phyloP scores from a whole-genome alignment of 148 eudicot genomes.

The Fagopyrum esculentum region DNA sequence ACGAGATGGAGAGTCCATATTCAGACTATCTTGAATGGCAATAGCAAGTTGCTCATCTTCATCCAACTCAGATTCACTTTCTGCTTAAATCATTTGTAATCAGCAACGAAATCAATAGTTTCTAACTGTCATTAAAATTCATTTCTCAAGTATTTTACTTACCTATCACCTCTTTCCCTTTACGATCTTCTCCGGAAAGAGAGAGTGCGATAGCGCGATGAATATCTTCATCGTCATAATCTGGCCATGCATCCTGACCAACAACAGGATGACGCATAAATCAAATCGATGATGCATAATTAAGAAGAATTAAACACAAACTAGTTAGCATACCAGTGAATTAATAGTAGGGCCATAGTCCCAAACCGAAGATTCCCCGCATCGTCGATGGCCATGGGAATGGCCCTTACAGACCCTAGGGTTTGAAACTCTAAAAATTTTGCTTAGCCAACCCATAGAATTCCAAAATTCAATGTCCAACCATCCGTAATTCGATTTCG shows the following conservation, averaged over 20 bases:
- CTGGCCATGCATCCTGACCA: slow-evolving; percentile 57
- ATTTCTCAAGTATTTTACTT: slow-evolving; percentile 17
- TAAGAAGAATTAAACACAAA: not conserved
- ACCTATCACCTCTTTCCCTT: slow-evolving; percentile 81
- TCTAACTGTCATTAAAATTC: not conserved
- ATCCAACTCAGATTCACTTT: slow-evolving; percentile 43
- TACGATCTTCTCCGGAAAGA: slow-evolving; percentile 55
- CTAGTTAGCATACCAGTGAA: slow-evolving; percentile 34
- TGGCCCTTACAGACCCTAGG: slow-evolving; percentile 57
- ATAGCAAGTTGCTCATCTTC: slow-evolving; percentile 92
- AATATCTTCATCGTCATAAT: slow-evolving; percentile 69
- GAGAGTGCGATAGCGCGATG: slow-evolving; percentile 87
- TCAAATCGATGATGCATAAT: not conserved
- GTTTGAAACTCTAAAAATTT: slow-evolving; percentile 56
- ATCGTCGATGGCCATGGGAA: slow-evolving; percentile 52
- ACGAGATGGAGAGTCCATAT: slow-evolving; percentile 57
- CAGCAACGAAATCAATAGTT: not conserved
- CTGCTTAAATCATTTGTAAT: slow-evolving; percentile 17
- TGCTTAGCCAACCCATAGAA: slow-evolving; percentile 89
- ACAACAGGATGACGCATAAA: not conserved
- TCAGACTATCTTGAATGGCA: slow-evolving; percentile 83
- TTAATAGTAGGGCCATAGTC: slow-evolving; percentile 39
- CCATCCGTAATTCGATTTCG: slow-evolving; percentile 13
- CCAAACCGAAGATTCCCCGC: slow-evolving; percentile 56
- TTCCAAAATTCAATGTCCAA: slow-evolving; percentile 6